Percentiles rank a stretch among this genome's conserved stretches.
Conservation (phyloP, 768 basidiomycete genomes). For the Floccularia luteovirens region DNA sequence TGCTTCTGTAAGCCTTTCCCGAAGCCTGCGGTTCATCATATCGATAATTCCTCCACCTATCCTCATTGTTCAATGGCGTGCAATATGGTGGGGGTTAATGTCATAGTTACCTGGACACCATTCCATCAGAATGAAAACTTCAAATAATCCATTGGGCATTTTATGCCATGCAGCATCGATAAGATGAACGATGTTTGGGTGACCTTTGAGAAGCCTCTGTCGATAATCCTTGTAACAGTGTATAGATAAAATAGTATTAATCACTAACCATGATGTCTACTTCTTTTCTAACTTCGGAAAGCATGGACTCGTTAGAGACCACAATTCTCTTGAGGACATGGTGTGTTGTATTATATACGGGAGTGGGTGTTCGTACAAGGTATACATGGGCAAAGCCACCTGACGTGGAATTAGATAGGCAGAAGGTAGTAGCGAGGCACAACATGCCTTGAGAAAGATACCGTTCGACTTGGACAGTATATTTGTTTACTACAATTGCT, state of each 20-base stretch:
- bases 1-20: conserved; percentile 89
- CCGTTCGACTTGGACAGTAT: conserved; percentile 85
- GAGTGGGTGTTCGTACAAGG: conserved; percentile 78
- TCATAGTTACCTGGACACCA: conserved; percentile 73
- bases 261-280: conserved; percentile 92
- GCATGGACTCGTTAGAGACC: conserved; percentile 82
- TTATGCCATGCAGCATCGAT: conserved; percentile 92
- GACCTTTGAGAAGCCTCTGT: conserved; percentile 84
- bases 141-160: conserved; percentile 76
- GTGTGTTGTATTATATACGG: conserved; percentile 85
- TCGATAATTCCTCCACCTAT: conserved; percentile 97
- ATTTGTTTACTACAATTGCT: conserved; percentile 83
- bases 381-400: conserved; percentile 99
- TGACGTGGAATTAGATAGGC: conserved; percentile 21
- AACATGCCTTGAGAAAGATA: conserved; percentile 88
- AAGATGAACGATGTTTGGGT: conserved; percentile 93
- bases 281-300: conserved; percentile 93
- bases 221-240: conserved; percentile 19
- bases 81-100: not conserved
- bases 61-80: not conserved
- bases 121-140: conserved; percentile 99
- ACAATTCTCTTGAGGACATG: conserved; percentile 98
- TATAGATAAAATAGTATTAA: conserved; percentile 5
- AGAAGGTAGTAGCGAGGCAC: conserved; percentile 1
- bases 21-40: conserved; percentile 96